Conservation (phyloP, 2,329 filamentous ascomycete species). For the Ascosphaera pollenicola region DNA sequence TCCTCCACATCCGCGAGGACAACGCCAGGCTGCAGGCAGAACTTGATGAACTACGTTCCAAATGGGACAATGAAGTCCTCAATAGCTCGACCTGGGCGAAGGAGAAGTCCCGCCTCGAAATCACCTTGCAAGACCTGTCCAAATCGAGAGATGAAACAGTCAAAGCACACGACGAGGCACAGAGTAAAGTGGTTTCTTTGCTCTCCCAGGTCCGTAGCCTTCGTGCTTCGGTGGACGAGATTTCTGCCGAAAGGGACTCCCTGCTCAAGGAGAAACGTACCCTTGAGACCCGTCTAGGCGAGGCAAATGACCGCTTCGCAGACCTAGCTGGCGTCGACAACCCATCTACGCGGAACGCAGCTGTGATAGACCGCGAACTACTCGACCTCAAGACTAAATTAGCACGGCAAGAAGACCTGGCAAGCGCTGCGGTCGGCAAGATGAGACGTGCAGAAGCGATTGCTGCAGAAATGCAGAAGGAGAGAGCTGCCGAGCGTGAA, state of each 20-base stretch:
- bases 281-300: conserved; percentile 62
- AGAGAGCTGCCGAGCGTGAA: conserved; percentile 71
- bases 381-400: conserved; percentile 73
- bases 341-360: conserved; percentile 73
- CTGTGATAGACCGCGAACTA: conserved; percentile 69
- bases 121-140: conserved; percentile 69
- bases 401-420: conserved; percentile 84
- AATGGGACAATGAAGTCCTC: conserved; percentile 96
- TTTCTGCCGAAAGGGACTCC: conserved; percentile 63
- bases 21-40: conserved; percentile 82
- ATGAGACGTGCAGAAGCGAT: conserved; percentile 88
- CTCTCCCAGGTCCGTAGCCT: conserved; percentile 74
- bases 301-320: conserved; percentile 73
- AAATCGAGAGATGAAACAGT: conserved; percentile 87
- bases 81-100: conserved; percentile 98
- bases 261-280: conserved; percentile 76
- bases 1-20: conserved; percentile 63
- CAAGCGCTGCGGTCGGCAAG: conserved; percentile 79
- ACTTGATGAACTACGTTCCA: conserved; percentile 77
- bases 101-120: conserved; percentile 80
- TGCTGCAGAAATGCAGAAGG: conserved; percentile 74
- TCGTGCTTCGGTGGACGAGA: conserved; percentile 65
- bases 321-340: conserved; percentile 70
- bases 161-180: conserved; percentile 81
- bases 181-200: conserved; percentile 75